Evolutionary conservation across 108 stramenopile species (phyloP).

Genomic region (Chaetoceros muelleri): DNA sequence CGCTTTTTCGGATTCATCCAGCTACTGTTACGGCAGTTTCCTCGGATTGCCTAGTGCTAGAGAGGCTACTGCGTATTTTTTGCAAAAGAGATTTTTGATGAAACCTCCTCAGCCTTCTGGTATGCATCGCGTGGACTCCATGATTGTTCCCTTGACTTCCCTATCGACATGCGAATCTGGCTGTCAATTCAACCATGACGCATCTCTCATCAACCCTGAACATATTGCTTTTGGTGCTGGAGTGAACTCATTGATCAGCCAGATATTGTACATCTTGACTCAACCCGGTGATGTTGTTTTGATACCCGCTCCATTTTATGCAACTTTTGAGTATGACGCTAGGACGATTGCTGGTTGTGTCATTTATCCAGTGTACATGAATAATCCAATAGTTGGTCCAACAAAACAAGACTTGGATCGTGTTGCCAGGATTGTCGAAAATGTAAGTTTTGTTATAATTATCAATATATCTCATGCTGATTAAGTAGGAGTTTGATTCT

Average conservation of each 20-base stretch:
- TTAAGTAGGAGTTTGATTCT: not conserved
- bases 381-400: slow-evolving; percentile 49
- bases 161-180: not conserved
- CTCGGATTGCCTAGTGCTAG: slow-evolving; percentile 61
- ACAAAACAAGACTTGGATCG: slow-evolving; percentile 52
- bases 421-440: slow-evolving; percentile 10
- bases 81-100: slow-evolving; percentile 44
- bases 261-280: slow-evolving; percentile 2
- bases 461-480: not conserved
- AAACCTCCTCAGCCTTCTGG: slow-evolving; percentile 18
- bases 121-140: slow-evolving; percentile 2
- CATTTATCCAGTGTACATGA: slow-evolving; percentile 45
- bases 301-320: slow-evolving; percentile 90
- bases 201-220: slow-evolving; percentile 48
- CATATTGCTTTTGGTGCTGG: slow-evolving; percentile 69
- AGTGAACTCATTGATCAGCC: slow-evolving; percentile 4
- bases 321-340: slow-evolving; percentile 84
- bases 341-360: slow-evolving; percentile 47
- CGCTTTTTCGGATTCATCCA: slow-evolving; percentile 60
- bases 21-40: slow-evolving; percentile 71
- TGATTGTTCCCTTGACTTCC: not conserved
- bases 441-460: not conserved
- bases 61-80: slow-evolving; percentile 75
- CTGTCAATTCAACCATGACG: slow-evolving; percentile 35
- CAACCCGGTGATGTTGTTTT: slow-evolving; percentile 61